Percentiles rank a stretch among this genome's conserved stretches.
Conservation (phyloP, 2,329 filamentous ascomycete genomes). For the Clonostachys rhizophaga region DNA sequence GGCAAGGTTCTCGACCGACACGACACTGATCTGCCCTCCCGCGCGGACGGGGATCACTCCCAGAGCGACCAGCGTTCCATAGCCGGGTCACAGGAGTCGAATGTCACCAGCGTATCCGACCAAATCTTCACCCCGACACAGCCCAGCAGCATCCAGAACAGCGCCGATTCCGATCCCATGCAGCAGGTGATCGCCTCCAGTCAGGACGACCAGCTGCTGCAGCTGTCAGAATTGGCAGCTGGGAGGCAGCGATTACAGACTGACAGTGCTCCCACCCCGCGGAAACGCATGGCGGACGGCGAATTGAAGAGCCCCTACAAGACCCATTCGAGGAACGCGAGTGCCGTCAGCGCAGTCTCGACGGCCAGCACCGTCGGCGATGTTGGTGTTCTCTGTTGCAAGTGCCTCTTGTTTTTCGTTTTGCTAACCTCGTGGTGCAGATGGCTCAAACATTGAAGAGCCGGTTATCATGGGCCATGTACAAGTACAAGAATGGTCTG, state of each 20-base stretch:
- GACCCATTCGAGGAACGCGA: conserved; percentile 68
- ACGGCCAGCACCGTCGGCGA: conserved; percentile 71
- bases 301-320: conserved; percentile 59
- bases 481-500: conserved; percentile 90
- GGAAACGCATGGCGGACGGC: conserved; percentile 76
- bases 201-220: conserved; percentile 51
- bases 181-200: conserved; percentile 23
- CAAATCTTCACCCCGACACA: conserved; percentile 15
- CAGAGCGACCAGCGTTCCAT: conserved; percentile 10
- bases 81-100: conserved; percentile 16
- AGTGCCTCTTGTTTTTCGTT: background rate
- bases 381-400: conserved; percentile 42
- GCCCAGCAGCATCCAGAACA: conserved; percentile 8
- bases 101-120: conserved; percentile 15
- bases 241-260: conserved; percentile 42
- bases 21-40: background rate
- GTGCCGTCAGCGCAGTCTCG: conserved; percentile 57
- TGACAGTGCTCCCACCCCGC: conserved; percentile 28
- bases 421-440: conserved; percentile 32
- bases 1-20: background rate
- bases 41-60: conserved; percentile 13
- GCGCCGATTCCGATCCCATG: conserved; percentile 7
- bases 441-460: conserved; percentile 75
- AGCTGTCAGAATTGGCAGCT: conserved; percentile 54
- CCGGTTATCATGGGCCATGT: conserved; percentile 86